These are phyloP conservation scores for Colletotrichum ledebouriae DNA, from an alignment of 2,329 filamentous ascomycete genomes.

Conservation along the genomic window DNA sequence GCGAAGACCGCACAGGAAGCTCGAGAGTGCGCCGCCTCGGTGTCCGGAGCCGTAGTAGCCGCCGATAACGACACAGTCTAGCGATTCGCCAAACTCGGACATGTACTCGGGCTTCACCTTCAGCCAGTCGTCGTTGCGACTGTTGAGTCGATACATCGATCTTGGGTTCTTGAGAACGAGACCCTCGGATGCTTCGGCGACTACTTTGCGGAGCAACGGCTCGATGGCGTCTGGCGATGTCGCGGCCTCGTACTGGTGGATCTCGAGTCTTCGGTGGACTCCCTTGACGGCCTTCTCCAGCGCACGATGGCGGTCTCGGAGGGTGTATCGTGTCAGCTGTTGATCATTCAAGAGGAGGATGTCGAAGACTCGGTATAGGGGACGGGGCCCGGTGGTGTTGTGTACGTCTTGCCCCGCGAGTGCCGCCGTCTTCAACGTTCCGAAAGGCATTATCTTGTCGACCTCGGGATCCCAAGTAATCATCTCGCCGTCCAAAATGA, in stretches of 20 bases:
- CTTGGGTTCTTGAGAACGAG: conserved; percentile 94
- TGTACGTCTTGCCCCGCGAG: conserved; percentile 83
- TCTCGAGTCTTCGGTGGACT: conserved; percentile 82
- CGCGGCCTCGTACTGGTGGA: conserved; percentile 79
- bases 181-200: conserved; percentile 89
- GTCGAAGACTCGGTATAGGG: conserved; percentile 89
- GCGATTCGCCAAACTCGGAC: conserved; percentile 92
- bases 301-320: conserved; percentile 83
- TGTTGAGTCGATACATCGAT: conserved; percentile 87
- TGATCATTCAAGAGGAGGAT: conserved; percentile 89
- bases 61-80: conserved; percentile 91
- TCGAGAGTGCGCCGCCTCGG: conserved; percentile 85
- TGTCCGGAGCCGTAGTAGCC: conserved; percentile 93
- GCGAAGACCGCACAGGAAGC: conserved; percentile 90
- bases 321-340: conserved; percentile 83
- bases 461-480: conserved; percentile 94
- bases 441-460: conserved; percentile 89
- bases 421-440: conserved; percentile 92
- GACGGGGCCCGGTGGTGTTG: conserved; percentile 73
- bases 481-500: conserved; percentile 98
- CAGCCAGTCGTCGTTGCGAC: conserved; percentile 95
- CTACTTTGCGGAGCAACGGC: conserved; percentile 81
- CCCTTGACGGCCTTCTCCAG: conserved; percentile 78
- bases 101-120: conserved; percentile 99
- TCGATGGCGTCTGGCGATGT: conserved; percentile 81